phyloP scores from a whole-genome alignment of 2,329 filamentous ascomycete species.

The Fusarium scirpi region DNA sequence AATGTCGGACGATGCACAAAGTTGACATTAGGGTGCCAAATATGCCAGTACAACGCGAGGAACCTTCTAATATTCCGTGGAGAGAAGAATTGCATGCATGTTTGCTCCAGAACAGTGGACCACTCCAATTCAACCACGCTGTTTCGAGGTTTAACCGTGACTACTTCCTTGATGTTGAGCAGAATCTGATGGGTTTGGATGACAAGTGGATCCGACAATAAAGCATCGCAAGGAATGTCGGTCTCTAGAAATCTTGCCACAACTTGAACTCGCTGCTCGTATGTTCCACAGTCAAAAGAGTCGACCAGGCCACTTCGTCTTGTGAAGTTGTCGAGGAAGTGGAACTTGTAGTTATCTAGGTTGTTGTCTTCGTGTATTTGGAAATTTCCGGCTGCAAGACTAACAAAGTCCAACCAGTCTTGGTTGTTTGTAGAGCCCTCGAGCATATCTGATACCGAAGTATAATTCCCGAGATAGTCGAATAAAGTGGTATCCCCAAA shows the following conservation, averaged over 20 bases:
- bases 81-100: background rate
- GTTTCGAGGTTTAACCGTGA: background rate
- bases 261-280: background rate
- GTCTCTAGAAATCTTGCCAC: accelerated
- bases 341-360: background rate
- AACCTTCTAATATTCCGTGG: background rate
- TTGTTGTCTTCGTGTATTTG: background rate
- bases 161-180: conserved; percentile 1
- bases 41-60: conserved; percentile 1
- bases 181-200: conserved; percentile 6
- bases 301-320: background rate
- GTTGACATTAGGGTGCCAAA: conserved; percentile 8
- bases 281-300: background rate
- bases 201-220: background rate
- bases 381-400: background rate
- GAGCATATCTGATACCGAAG: background rate
- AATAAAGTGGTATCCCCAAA: background rate
- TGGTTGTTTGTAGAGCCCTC: background rate
- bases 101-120: background rate
- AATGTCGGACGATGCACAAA: conserved; percentile 1
- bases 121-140: background rate
- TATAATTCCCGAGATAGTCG: conserved; percentile 10
- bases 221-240: accelerated
- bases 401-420: conserved; percentile 9
- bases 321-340: conserved; percentile 8